A percentile compares a stretch with the other conserved stretches of the same genome.
These are phyloP conservation scores for Chlamydomonas asymmetrica DNA, from an alignment of 139 green algal genomes.

Conservation along the genomic window DNA sequence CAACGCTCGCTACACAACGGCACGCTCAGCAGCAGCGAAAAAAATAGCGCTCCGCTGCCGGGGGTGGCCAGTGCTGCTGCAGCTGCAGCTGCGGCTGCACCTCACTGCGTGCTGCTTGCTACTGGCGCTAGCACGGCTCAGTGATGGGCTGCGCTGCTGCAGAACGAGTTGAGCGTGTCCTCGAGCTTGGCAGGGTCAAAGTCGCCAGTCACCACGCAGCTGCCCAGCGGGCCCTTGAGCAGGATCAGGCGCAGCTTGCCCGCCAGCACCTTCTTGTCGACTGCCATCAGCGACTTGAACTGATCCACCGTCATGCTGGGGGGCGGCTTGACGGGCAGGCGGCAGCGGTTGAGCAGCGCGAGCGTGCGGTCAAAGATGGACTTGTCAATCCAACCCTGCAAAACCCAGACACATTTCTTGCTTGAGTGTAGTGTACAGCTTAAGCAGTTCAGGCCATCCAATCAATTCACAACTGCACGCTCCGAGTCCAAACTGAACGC, in stretches of 20 bases:
- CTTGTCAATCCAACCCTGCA: constrained; percentile 89
- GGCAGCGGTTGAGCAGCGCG: constrained; percentile 64
- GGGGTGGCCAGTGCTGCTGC: no score
- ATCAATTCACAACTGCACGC: no score
- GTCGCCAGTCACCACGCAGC: constrained; percentile 93
- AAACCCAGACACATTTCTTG: neutral
- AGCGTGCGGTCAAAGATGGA: constrained; percentile 68
- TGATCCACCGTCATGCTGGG: constrained; percentile 58
- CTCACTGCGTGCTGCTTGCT: no score
- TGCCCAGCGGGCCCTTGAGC: constrained; percentile 88
- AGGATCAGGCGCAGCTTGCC: constrained; percentile 94
- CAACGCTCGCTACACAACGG: no score
- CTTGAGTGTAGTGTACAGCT: neutral
- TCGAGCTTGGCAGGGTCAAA: constrained; percentile 85
- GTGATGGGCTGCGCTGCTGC: constrained; percentile 37
- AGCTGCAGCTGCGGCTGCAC: no score
- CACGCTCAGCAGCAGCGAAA: no score
- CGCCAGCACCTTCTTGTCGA: constrained; percentile 95
- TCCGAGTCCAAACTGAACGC: no score
- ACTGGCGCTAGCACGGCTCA: no score
- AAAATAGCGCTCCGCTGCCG: no score
- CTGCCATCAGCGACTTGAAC: constrained; percentile 91
- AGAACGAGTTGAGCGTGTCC: constrained; percentile 85
- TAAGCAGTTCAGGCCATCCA: no score
- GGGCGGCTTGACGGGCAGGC: constrained; percentile 73